Evolutionary conservation across 768 basidiomycete species (phyloP).

Genomic region (Boletus rubropictus): DNA sequence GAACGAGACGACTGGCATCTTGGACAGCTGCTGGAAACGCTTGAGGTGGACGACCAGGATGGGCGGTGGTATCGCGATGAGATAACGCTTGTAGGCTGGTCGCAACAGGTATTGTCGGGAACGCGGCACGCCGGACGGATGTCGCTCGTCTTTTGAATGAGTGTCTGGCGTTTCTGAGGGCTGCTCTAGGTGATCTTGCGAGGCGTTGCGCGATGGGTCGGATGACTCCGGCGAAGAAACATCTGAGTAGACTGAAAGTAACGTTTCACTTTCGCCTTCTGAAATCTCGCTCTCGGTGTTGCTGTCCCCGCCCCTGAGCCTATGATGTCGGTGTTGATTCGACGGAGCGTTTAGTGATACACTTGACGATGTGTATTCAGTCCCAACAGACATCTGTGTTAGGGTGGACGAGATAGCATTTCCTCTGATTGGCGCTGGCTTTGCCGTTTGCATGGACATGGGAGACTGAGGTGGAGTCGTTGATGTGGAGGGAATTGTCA

Average conservation of each 20-base stretch:
- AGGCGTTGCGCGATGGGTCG: conserved; percentile 27
- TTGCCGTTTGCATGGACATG: conserved; percentile 17
- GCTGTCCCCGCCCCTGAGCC: conserved; percentile 21
- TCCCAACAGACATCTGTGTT: conserved; percentile 7
- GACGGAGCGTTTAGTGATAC: conserved; percentile 29
- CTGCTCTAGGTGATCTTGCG: conserved; percentile 23
- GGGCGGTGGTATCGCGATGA: conserved; percentile 80
- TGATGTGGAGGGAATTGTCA: conserved; percentile 51
- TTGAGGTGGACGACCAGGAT: conserved; percentile 91
- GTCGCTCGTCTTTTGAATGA: conserved; percentile 32
- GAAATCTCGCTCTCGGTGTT: conserved; percentile 30
- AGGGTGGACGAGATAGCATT: conserved; percentile 4
- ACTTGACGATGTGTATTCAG: conserved; percentile 21
- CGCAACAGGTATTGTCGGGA: conserved; percentile 67
- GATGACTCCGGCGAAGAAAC: conserved; percentile 31
- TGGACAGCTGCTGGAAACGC: conserved; percentile 83
- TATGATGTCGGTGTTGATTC: conserved; percentile 16
- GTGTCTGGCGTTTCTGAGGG: conserved; percentile 16
- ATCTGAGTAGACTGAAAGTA: conserved; percentile 29
- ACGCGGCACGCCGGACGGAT: conserved; percentile 30
- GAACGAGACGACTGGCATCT: conserved; percentile 55
- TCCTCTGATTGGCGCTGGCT: conserved; percentile 12
- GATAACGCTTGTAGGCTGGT: conserved; percentile 90
- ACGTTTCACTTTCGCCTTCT: conserved; percentile 32
- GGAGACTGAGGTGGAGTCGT: conserved; percentile 44